phyloP scores from a whole-genome alignment of 805 yeast species.

The Metschnikowia cubensis region DNA sequence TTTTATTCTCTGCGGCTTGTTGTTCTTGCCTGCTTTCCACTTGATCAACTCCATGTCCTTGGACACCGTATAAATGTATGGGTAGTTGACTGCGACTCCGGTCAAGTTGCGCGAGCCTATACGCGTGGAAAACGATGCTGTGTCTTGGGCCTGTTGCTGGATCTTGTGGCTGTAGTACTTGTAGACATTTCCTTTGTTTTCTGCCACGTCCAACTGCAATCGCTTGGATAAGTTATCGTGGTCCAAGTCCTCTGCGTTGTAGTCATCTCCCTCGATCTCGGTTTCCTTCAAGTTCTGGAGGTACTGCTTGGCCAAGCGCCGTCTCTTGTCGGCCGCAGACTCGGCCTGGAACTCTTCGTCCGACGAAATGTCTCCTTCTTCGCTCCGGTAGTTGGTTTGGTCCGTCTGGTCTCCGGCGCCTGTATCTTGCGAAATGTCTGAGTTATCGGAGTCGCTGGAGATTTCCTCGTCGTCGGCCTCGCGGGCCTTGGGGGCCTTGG shows the following conservation, averaged over 20 bases:
- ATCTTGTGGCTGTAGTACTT: slow-evolving; percentile 57
- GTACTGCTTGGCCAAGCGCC: slow-evolving; percentile 91
- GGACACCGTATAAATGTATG: slow-evolving; percentile 71
- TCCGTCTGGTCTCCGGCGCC: not conserved
- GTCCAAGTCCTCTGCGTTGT: slow-evolving; percentile 90
- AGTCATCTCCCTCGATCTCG: slow-evolving; percentile 45
- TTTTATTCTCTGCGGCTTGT: slow-evolving; percentile 61
- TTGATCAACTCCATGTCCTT: slow-evolving; percentile 78
- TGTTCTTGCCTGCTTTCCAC: slow-evolving; percentile 54
- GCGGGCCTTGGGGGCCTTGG: slow-evolving; percentile 3
- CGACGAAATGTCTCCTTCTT: slow-evolving; percentile 41
- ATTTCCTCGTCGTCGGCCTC: slow-evolving; percentile 48
- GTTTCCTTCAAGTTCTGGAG: slow-evolving; percentile 71
- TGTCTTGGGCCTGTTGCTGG: slow-evolving; percentile 35
- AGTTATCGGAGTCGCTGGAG: slow-evolving; percentile 33
- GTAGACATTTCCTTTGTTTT: slow-evolving; percentile 78
- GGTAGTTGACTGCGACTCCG: slow-evolving; percentile 50
- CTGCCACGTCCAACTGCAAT: slow-evolving; percentile 84
- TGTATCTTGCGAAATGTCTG: slow-evolving; percentile 4
- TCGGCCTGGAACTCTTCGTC: slow-evolving; percentile 75
- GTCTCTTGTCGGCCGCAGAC: slow-evolving; percentile 86
- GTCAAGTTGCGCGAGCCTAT: slow-evolving; percentile 61
- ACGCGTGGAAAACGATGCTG: slow-evolving; percentile 41
- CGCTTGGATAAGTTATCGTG: slow-evolving; percentile 78
- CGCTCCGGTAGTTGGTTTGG: not conserved